phyloP scores from a whole-genome alignment of 1,139 yeast species.

The Debaryomyces subglobosus region DNA sequence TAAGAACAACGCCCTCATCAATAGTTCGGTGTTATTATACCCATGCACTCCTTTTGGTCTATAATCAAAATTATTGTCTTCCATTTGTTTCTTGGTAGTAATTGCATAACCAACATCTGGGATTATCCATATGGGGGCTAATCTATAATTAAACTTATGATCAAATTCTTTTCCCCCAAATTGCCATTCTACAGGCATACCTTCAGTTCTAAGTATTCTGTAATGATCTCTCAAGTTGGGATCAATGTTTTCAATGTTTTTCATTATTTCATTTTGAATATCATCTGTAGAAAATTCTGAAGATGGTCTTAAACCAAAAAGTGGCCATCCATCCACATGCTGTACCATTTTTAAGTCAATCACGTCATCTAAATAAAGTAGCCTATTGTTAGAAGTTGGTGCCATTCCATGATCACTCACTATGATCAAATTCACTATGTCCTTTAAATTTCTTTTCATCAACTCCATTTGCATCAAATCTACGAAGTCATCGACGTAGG shows the following conservation, averaged over 20 bases:
- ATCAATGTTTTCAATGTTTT: conserved; percentile 27
- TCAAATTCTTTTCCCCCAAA: conserved; percentile 57
- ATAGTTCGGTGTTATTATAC: conserved; percentile 70
- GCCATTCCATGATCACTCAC: conserved; percentile 97
- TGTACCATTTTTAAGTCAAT: conserved; percentile 57
- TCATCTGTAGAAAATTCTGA: conserved; percentile 27
- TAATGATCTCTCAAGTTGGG: conserved; percentile 36
- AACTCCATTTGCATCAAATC: conserved; percentile 53
- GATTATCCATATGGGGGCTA: conserved; percentile 85
- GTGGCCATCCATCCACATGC: conserved; percentile 87
- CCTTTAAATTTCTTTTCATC: conserved; percentile 54
- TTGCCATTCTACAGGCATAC: conserved; percentile 64
- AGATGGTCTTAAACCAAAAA: conserved; percentile 72
- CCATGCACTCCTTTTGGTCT: conserved; percentile 83
- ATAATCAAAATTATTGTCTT: conserved; percentile 51
- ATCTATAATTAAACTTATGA: conserved; percentile 55
- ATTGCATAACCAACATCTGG: conserved; percentile 82
- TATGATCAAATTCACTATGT: conserved; percentile 71
- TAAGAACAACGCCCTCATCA: conserved; percentile 82
- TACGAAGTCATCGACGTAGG: conserved; percentile 67
- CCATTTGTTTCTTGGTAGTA: conserved; percentile 64
- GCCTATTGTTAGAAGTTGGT: conserved; percentile 70
- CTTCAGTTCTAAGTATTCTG: conserved; percentile 55
- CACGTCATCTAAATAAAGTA: conserved; percentile 70
- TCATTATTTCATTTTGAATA: conserved; percentile 21